phyloP scores from a whole-genome alignment of 345 rosid genomes.

The Euphorbia lathyris region DNA sequence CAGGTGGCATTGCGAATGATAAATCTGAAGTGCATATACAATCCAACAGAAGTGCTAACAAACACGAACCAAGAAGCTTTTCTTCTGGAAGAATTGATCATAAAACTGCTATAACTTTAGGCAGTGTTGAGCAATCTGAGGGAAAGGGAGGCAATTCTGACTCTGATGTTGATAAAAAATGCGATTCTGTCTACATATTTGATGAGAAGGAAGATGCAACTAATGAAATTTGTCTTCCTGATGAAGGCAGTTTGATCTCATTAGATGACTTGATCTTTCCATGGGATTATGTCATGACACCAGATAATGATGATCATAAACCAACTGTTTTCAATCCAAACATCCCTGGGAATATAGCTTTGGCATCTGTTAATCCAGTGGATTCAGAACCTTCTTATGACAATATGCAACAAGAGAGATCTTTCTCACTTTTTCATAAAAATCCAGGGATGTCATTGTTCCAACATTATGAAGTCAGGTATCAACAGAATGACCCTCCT shows the following conservation, averaged over 20 bases:
- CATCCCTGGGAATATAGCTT: constrained; percentile 6
- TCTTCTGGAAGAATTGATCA: not conserved
- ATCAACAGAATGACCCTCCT: not conserved
- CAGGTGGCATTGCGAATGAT: not conserved
- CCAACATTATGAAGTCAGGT: constrained; percentile 5
- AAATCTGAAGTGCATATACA: not conserved
- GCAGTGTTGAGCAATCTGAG: constrained; percentile 13
- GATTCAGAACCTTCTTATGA: constrained; percentile 7
- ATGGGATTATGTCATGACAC: constrained; percentile 5
- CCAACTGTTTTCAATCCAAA: not conserved
- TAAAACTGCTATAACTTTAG: constrained; percentile 9
- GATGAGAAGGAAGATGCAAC: constrained; percentile 11
- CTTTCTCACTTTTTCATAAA: constrained; percentile 13
- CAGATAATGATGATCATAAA: constrained; percentile 1
- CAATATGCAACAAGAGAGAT: not conserved
- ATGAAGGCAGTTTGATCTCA: constrained; percentile 40
- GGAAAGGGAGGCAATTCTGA: not conserved
- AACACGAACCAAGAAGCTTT: not conserved
- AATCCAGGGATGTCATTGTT: constrained; percentile 10
- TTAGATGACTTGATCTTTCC: constrained; percentile 23
- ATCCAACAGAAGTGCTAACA: not conserved
- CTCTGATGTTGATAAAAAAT: constrained; percentile 1
- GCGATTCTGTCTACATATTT: constrained; percentile 5
- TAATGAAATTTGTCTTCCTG: constrained; percentile 34
- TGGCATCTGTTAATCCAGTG: constrained; percentile 1